Evolutionary conservation across 2,329 filamentous ascomycete species (phyloP), one percentile per base, ranked within the genome.

Genomic region (Pseudonectria foliicola): DNA sequence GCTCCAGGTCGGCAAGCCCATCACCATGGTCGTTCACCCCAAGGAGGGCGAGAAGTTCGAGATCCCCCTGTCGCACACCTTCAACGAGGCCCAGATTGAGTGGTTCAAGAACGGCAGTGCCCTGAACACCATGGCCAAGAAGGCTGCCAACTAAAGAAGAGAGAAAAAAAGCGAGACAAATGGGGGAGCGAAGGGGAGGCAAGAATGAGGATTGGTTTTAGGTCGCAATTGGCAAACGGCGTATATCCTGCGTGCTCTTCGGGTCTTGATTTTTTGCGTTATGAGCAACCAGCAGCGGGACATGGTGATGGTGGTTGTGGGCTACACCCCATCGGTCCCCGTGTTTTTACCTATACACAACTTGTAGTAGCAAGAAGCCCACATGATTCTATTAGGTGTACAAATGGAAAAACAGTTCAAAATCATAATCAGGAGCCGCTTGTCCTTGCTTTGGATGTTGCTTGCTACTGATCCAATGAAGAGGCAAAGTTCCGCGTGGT

Each of bases 31-130:
- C 46, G 89, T 98, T 39, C 89, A 95, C 75, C 89, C 89, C 59
- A 86, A 87, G 71, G 77, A 92, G 52, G 89, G 89, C 56, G 64
- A 79, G 64, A 38, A 80, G 16, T 95, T 86, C 66, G 83, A 95
- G 47, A 61, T 95, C 53, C 74, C 85, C 67, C 80, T 98, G 53
- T 75, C 76, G 50, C 92, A 98, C 73, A 98, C 92, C 48, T 98
- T 95, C 82, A 98, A 98, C 76, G 87, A 87, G 63, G 80, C 85
- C 53, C 92, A 98, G 73, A 83, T 98, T 45, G 84, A 95, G 71
- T 98, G 92, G 92, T 98, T 98, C 79, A 89, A 88, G 77, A 93
- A 96, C 65, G 92, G 92, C 50, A 89, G 82, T 58, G 92, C 92
- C 37, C 75, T 98, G 50, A 98, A 98, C 80, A 95, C 89, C 54